Evolutionary conservation across 148 eudicot genomes (phyloP), one percentile per base, ranked within the genome.

Genomic region (Rhododendron mucronatum): DNA sequence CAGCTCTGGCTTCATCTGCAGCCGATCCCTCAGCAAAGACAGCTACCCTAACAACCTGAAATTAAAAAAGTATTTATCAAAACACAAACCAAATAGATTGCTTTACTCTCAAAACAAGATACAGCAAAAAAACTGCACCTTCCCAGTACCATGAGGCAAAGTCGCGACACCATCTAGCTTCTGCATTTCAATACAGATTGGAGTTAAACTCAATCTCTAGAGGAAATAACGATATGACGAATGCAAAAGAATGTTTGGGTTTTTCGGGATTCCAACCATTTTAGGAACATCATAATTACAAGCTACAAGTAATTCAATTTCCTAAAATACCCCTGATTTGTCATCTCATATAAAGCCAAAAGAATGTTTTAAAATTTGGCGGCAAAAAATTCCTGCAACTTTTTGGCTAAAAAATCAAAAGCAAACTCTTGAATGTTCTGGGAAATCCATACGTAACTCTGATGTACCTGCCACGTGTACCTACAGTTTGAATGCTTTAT

Each of bases 1-100:
- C 98, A 67, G 94, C 97, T 91, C 95, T 91, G 86, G 99, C 99
- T 86, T 95, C 98, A 82, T 96, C 99, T 79, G 99, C 99, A 81
- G 92, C 96, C 89, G 94, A 90, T 75, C 98, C 99, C 76, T 96
- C 99, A 76, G 99, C 98, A 92, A 96, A 96, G 28, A 96, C 99
- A 86, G 98, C 99, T 65, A 96, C 94, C 86, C 91, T 91, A 74
- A 92, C 93, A 92, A 88, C 85, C 99, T 96, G 87, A 59, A 41
- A 16, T 28, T 13, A 81, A 16, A 61, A 28, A 30, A 82, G 44
- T 33, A 85, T 28, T n/a, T 61, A 74, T 74, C 81, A 65, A 80
- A 20, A 28, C 13, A 35, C 33, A 55, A 55, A 69, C 28, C 37
- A 57, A 48, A 15, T 79, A 39, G 37, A 51, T 20, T 79, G 73